Percentiles rank a stretch among this genome's conserved stretches.
phyloP scores from a whole-genome alignment of 2,329 filamentous ascomycete genomes.

The Trichoderma oligosporum region DNA sequence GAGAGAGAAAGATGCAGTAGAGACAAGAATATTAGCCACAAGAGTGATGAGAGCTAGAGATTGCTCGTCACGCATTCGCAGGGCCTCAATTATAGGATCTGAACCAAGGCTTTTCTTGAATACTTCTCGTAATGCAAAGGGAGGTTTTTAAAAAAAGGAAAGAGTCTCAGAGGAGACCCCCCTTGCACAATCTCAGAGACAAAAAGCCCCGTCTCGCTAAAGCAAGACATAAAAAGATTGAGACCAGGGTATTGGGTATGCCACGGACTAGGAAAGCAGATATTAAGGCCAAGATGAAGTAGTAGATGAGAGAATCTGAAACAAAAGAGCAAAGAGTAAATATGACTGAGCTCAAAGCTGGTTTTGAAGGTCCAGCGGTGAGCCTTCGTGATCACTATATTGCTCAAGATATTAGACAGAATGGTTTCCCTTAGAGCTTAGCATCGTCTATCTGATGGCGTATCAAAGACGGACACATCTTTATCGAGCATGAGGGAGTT shows the following conservation, averaged over 20 bases:
- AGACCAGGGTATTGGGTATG: background rate
- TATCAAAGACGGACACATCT: background rate
- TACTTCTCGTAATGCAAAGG: background rate
- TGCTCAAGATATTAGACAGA: conserved; percentile 14
- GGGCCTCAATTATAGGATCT: background rate
- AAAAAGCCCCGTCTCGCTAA: background rate
- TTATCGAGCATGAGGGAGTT: conserved; percentile 38
- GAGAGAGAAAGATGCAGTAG: conserved; percentile 2
- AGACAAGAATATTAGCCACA: background rate
- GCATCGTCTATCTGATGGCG: background rate
- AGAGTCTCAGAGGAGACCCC: background rate
- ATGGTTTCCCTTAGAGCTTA: background rate
- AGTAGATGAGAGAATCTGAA: background rate
- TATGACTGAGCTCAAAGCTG: background rate
- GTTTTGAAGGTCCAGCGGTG: background rate
- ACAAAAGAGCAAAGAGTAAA: background rate
- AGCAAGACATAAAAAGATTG: background rate
- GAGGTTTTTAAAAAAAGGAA: background rate
- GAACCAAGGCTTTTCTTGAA: conserved; percentile 3
- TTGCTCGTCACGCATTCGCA: background rate
- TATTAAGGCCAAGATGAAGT: conserved; percentile 2
- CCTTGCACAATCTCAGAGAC: background rate
- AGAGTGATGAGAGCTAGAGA: background rate
- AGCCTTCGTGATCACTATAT: background rate
- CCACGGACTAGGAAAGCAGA: conserved; percentile 1